These are phyloP conservation scores for Nigrospora sphaerica DNA, from an alignment of 2,329 filamentous ascomycete species.

Conservation along the genomic window DNA sequence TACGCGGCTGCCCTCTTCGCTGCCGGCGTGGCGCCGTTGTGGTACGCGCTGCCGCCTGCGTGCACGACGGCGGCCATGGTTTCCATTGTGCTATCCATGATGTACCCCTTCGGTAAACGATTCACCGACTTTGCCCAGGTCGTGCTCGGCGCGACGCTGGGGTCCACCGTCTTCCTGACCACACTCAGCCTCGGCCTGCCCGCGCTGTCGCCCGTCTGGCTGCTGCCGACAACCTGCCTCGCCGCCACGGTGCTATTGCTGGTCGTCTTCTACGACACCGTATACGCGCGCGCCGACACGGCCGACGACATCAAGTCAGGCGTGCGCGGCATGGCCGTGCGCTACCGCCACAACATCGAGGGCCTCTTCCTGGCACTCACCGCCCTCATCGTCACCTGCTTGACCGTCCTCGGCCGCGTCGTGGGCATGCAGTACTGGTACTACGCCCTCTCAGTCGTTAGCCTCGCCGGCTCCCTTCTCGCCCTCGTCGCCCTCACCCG, in stretches of 20 bases:
- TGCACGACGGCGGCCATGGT: conserved; percentile 26
- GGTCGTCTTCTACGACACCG: conserved; percentile 5
- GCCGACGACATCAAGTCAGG: conserved; percentile 40
- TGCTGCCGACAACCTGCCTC: conserved; percentile 10
- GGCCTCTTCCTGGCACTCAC: not conserved
- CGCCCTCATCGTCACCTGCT: not conserved
- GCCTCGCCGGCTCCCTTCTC: not conserved
- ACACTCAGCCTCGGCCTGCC: conserved; percentile 36
- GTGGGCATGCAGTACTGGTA: not conserved
- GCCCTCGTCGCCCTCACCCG: not conserved
- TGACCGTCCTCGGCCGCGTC: not conserved
- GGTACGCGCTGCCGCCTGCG: conserved; percentile 25
- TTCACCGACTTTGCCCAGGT: conserved; percentile 45
- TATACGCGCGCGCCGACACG: conserved; percentile 36
- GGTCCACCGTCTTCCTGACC: conserved; percentile 41
- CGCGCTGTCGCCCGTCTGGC: conserved; percentile 27
- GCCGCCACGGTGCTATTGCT: not conserved
- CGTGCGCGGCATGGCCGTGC: conserved; percentile 42
- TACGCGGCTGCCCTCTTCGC: conserved; percentile 29
- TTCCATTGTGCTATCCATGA: conserved; percentile 26
- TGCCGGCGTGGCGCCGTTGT: conserved; percentile 24
- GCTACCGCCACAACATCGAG: conserved; percentile 23
- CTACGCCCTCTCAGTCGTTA: not conserved
- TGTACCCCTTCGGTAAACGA: conserved; percentile 45
- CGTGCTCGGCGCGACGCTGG: conserved; percentile 41